phyloP scores from a whole-genome alignment of 441 rosid species.

The Pelargonium citronellum region DNA sequence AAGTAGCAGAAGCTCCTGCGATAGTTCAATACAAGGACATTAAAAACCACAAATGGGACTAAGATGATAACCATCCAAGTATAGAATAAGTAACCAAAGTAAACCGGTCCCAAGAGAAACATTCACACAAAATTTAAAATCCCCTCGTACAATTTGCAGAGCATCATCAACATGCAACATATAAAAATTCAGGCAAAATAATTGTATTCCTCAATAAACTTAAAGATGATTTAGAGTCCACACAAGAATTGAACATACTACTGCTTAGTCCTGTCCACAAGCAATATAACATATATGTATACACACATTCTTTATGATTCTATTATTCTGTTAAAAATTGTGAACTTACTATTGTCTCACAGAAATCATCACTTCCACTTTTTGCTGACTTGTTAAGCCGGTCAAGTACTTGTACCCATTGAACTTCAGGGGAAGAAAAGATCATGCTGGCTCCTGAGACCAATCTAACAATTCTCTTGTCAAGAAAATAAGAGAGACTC shows the following conservation, averaged over 20 bases:
- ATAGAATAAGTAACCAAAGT: neutral
- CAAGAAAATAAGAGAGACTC: constrained; percentile 52
- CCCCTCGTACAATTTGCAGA: neutral
- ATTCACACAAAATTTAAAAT: constrained; percentile 4
- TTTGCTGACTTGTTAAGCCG: constrained; percentile 32
- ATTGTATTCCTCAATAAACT: neutral
- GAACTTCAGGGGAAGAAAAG: constrained; percentile 53
- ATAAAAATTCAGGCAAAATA: neutral
- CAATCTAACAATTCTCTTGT: constrained; percentile 59
- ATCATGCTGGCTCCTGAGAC: constrained; percentile 71
- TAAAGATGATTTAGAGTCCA: neutral
- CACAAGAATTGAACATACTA: neutral
- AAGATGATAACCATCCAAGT: constrained; percentile 1
- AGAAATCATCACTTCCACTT: constrained; percentile 29
- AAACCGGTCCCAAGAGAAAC: neutral
- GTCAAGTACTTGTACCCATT: constrained; percentile 56
- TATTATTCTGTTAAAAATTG: constrained; percentile 12
- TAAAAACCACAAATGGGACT: constrained; percentile 4
- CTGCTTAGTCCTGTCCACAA: neutral
- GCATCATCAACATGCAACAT: constrained; percentile 3
- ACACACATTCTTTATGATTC: neutral
- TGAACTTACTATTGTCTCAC: constrained; percentile 50
- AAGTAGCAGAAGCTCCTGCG: constrained; percentile 67
- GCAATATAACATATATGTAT: neutral
- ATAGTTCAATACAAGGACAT: constrained; percentile 17